Percentiles rank a stretch among this genome's conserved stretches.
Conservation (phyloP, 2,329 filamentous ascomycete species). For the Orbilia javanica region DNA sequence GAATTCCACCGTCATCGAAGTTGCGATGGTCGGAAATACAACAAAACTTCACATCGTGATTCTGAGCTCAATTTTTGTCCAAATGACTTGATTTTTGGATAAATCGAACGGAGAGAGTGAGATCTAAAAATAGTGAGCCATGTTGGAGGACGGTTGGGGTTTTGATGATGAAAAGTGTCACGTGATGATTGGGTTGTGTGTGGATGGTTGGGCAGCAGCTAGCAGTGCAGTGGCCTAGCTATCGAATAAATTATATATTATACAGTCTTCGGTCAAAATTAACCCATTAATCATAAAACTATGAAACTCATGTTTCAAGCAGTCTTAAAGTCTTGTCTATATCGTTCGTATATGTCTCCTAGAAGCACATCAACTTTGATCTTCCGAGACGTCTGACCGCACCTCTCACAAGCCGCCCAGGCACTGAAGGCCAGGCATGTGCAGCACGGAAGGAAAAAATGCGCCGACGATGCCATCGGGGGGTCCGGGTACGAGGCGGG, state of each 20-base stretch:
- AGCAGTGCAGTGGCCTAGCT: no score
- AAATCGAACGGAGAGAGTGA: background rate
- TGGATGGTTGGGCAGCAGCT: background rate
- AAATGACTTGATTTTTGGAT: background rate
- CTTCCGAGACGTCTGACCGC: background rate
- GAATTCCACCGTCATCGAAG: background rate
- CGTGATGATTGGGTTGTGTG: background rate
- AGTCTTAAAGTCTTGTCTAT: no score
- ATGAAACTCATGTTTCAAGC: no score
- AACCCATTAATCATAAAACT: no score
- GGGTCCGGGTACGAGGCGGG: no score
- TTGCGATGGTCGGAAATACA: conserved; percentile 3
- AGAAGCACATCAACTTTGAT: no score
- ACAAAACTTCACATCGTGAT: background rate
- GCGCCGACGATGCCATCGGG: background rate
- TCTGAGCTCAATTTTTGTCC: background rate
- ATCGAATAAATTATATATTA: no score
- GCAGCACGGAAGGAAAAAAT: background rate
- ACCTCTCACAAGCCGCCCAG: background rate
- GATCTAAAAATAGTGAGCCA: background rate
- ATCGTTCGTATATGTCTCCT: no score
- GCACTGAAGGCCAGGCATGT: background rate
- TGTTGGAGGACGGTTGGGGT: background rate
- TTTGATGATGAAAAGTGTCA: background rate
- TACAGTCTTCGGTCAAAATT: no score